A percentile compares a stretch with the other conserved stretches of the same genome.
Conservation (phyloP, 208 protist species). For the Histomonas meleagridis region DNA sequence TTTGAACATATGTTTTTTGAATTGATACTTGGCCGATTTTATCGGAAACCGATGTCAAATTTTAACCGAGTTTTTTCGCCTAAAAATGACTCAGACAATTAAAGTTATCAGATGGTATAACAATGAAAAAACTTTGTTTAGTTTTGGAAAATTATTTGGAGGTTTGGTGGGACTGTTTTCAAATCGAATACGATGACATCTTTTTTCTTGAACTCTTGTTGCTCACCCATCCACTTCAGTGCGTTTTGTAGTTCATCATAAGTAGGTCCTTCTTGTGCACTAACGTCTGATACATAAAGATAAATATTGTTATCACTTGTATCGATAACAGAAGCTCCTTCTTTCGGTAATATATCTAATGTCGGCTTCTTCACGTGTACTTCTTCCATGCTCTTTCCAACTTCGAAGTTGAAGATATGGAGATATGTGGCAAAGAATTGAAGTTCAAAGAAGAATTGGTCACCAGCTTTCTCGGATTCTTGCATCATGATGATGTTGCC, state of each 20-base stretch:
- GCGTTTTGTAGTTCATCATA: neutral
- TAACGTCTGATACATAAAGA: neutral
- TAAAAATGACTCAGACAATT: too few species aligned
- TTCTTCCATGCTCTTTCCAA: neutral
- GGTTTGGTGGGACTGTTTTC: neutral
- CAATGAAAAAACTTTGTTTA: too few species aligned
- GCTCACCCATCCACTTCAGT: neutral
- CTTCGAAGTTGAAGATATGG: neutral
- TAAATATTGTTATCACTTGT: neutral
- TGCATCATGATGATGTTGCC: neutral
- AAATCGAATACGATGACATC: neutral
- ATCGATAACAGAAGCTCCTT: neutral
- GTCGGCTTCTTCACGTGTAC: neutral
- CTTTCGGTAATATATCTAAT: neutral
- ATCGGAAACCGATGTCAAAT: too few species aligned
- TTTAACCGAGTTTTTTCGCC: too few species aligned
- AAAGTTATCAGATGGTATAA: too few species aligned
- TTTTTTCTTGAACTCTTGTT: neutral
- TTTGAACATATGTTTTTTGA: too few species aligned
- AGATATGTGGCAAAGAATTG: neutral
- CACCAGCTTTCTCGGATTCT: neutral
- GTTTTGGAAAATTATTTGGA: neutral
- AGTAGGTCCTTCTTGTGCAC: too few species aligned
- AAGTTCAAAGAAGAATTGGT: constrained; percentile 24
- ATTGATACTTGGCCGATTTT: too few species aligned